Percentiles rank a stretch among this genome's conserved stretches.
Evolutionary conservation across 2,329 filamentous ascomycete genomes (phyloP).

Genomic region (Rutstroemia sp.): DNA sequence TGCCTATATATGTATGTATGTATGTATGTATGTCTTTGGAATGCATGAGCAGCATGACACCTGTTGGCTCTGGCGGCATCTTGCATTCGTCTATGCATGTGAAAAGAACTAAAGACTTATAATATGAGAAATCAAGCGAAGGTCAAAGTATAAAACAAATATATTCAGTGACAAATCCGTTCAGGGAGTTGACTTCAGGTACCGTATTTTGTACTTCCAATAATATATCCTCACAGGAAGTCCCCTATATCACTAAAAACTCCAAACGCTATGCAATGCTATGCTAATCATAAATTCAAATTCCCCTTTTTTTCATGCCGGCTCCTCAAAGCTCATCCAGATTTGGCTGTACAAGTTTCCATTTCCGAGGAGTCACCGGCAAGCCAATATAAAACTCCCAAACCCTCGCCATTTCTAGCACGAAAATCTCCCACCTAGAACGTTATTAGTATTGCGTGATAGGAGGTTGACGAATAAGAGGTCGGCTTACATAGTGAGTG

Average conservation of each 20-base stretch:
- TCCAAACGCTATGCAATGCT: slow-evolving; percentile 4
- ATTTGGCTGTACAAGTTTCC: slow-evolving; percentile 33
- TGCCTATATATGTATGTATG: too few relatives aligned
- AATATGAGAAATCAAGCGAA: too few relatives aligned
- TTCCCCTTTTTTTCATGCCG: neutral
- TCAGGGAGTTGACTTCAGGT: too few relatives aligned
- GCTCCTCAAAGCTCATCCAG: slow-evolving; percentile 34
- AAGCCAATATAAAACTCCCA: slow-evolving; percentile 59
- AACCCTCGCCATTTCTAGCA: slow-evolving; percentile 45
- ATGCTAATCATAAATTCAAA: neutral
- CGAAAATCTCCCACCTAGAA: slow-evolving; percentile 42
- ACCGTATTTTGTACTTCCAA: too few relatives aligned
- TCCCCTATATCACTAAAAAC: neutral
- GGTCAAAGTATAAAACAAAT: too few relatives aligned
- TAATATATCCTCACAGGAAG: too few relatives aligned
- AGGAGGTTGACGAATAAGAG: neutral
- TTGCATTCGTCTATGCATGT: too few relatives aligned
- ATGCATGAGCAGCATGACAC: too few relatives aligned
- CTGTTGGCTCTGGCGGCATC: too few relatives aligned
- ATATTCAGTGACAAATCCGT: too few relatives aligned
- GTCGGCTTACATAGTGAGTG: slow-evolving; percentile 56
- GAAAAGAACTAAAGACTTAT: too few relatives aligned
- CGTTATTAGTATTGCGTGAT: slow-evolving; percentile 11
- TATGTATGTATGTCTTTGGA: too few relatives aligned
- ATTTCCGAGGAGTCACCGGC: slow-evolving; percentile 47